Evolutionary conservation across 208 protist species (phyloP), one percentile per base, ranked within the genome.

Genomic region (Trypanosoma brucei): DNA sequence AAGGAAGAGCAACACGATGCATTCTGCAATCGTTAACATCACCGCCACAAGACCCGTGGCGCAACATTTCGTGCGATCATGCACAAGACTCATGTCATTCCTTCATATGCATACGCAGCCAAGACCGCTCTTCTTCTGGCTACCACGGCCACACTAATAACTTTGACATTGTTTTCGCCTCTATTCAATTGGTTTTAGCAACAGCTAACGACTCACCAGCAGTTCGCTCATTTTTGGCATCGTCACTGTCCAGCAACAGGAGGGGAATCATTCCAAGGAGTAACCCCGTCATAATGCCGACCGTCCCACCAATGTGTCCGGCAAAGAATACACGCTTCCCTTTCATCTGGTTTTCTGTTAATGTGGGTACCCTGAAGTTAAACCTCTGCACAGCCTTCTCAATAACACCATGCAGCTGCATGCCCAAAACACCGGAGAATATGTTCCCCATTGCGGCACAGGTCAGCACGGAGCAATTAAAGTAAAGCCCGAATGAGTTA

Each of bases 361-460:
- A 73, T 39, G 85, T 72, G 3, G 87, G 87, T 4, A 66, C 75
- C 51, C 80, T 82, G 34, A 92, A 78, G 62, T 85, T 86, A 37
- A 96, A 60, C 49, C 75, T 81, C 70, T 90, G 83, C 39, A 93
- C 81, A 6, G 84, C 75, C 75, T 92, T 91, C 65, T 96, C 91
- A 58, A 96, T 89, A 11, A 96, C 75, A 3, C 91, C 88, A 60
- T 96, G 91, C 14, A 94, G 67, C 64, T 96, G 91, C 91, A 96
- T 96, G 38, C 91, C 88, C 11, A 94, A 65, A 65, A 85, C 76
- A 55, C 91, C 91, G 30, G 87, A 94, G 68, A 85, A 87, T 5
- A 94, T 81, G 62, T 96, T 96, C 13, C 91, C 91, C 91, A 96
- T 96, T 0, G 91, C 91, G 0, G 91, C 91, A 6, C 88, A 96